Evolutionary conservation across 331 rosid genomes (phyloP), one percentile per base, ranked within the genome.

Genomic region (Cydonia oblonga): DNA sequence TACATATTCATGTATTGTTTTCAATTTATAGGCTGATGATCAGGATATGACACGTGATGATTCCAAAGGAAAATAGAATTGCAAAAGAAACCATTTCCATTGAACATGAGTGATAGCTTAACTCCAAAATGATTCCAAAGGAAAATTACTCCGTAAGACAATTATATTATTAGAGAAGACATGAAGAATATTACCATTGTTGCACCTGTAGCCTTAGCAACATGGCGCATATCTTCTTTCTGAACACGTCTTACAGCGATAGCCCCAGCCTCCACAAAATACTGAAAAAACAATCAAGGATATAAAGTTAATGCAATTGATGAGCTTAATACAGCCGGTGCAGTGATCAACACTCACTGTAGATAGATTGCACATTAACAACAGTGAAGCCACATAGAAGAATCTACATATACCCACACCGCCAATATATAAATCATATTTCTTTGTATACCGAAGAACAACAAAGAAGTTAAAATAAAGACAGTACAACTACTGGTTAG

Each of bases 221-320:
- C 96, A 77, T 95, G 99, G 57, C 97, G 99, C 93, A 95, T 95
- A 76, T 95, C 96, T 80, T 95, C 99, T 78, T 91, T 95, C 71
- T 82, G 82, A 60, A 95, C 96, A 67, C 99, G 96, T 73, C 97
- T 87, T 16, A 95, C 97, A 70, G 97, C 99, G 46, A 95, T 91
- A 46, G 99, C 97, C 54, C 97, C 97, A 75, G 89, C 96, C 90
- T 90, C 97, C 75, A 95, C 97, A 79, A 95, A 95, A 80, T 91
- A 95, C 99, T 95, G 93, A 73, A 76, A 70, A 35, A 71, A 66
- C 54, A 82, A 40, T 15, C 74, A 79, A 64, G 18, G 33, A 70
- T 33, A 72, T 18, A 10, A 66, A 49, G 70, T 30, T 53, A 19
- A 68, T 9, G 62, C 32, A 60, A 42, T 68, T 16, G 68, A n/a